Conservation (phyloP, 176 grass and related monocot genomes). For the Triticum timopheevii region DNA sequence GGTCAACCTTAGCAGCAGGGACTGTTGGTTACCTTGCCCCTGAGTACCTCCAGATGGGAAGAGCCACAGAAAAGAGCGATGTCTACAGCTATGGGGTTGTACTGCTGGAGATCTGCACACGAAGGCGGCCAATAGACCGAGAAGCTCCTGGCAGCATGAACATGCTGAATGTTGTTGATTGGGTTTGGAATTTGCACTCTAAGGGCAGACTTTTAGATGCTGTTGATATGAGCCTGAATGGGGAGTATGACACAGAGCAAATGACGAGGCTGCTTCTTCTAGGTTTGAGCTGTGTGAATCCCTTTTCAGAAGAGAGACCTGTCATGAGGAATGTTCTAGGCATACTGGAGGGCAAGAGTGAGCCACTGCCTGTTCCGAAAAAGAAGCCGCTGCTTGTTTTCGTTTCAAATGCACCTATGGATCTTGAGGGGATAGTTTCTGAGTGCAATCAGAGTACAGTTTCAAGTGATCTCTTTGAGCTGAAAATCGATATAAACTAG, state of each 20-base stretch:
- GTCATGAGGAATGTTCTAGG: slow-evolving; percentile 43
- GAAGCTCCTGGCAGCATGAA: slow-evolving; percentile 34
- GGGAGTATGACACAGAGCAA: slow-evolving; percentile 46
- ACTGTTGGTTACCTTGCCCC: slow-evolving; percentile 63
- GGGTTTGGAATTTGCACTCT: slow-evolving; percentile 54
- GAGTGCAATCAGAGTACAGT: slow-evolving; percentile 41
- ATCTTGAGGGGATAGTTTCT: slow-evolving; percentile 47
- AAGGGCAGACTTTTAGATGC: slow-evolving; percentile 44
- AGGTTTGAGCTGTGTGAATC: slow-evolving; percentile 58
- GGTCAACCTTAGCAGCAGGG: slow-evolving; percentile 47
- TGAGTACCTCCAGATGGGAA: slow-evolving; percentile 56
- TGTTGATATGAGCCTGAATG: slow-evolving; percentile 34
- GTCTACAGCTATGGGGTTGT: slow-evolving; percentile 61
- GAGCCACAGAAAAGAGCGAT: slow-evolving; percentile 57
- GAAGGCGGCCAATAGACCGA: slow-evolving; percentile 41
- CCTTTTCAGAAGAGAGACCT: slow-evolving; percentile 49
- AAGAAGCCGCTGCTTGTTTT: slow-evolving; percentile 49
- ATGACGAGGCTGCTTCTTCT: slow-evolving; percentile 52
- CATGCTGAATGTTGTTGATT: slow-evolving; percentile 52
- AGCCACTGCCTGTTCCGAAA: slow-evolving; percentile 42
- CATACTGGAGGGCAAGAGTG: slow-evolving; percentile 43
- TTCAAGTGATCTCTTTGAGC: slow-evolving; percentile 47
- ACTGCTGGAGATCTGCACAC: slow-evolving; percentile 53
- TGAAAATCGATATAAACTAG: slow-evolving; percentile 49
- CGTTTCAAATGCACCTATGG: slow-evolving; percentile 36